A percentile compares a stretch with the other conserved stretches of the same genome.
Conservation (phyloP, 805 yeast genomes). For the Jamesozyma hellenica region DNA sequence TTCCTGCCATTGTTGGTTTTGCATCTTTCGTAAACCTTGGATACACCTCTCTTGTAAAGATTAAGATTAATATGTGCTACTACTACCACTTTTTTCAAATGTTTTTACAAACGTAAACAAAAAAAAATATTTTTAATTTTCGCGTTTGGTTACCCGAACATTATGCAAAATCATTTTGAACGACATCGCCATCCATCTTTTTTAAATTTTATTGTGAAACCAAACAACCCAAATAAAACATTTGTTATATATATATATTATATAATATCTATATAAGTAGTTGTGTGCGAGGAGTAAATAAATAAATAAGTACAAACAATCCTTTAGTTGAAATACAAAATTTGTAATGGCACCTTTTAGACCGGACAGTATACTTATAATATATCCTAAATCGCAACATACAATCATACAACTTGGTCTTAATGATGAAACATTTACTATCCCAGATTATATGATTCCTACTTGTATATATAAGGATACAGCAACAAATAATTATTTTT, state of each 20-base stretch:
- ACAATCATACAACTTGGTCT: slow-evolving; percentile 77
- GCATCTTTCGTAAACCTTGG: slow-evolving; percentile 1
- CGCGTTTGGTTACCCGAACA: not conserved
- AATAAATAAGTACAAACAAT: too few relatives aligned
- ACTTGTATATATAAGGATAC: slow-evolving; percentile 52
- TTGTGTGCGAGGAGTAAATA: too few relatives aligned
- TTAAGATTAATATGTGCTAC: too few relatives aligned
- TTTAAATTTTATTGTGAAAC: too few relatives aligned
- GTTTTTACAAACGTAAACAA: too few relatives aligned
- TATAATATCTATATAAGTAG: too few relatives aligned
- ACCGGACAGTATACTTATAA: slow-evolving; percentile 34
- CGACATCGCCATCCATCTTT: not conserved
- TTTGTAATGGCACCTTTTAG: slow-evolving; percentile 29
- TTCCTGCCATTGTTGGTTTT: slow-evolving; percentile 4
- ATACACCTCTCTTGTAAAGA: not conserved
- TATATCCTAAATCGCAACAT: slow-evolving; percentile 68
- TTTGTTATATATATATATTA: too few relatives aligned
- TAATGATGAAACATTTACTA: slow-evolving; percentile 47
- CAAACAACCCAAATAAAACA: too few relatives aligned
- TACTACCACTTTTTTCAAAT: too few relatives aligned
- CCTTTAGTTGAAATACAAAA: too few relatives aligned
- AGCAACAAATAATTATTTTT: slow-evolving; percentile 24
- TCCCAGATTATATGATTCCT: slow-evolving; percentile 72
- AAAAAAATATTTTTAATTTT: not conserved
- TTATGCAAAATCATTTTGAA: too few relatives aligned